These are phyloP conservation scores for Globisporangium camurandrum DNA, from an alignment of 352 stramenopile genomes.

Conservation along the genomic window DNA sequence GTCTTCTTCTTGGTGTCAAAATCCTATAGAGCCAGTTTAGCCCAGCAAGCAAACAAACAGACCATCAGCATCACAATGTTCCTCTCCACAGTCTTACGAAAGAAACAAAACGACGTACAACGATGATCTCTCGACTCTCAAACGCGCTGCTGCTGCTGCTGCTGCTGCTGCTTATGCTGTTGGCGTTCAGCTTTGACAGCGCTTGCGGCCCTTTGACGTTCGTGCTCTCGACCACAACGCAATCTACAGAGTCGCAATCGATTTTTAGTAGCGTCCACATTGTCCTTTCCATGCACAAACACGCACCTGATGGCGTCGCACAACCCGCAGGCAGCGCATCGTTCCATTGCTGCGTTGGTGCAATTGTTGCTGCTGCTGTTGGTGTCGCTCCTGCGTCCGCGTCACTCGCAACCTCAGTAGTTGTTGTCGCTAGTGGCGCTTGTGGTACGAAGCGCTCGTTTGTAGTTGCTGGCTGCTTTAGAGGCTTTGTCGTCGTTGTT, in stretches of 20 bases:
- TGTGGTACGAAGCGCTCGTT: too few relatives aligned
- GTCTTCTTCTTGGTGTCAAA: neutral
- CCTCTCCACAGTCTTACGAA: too few relatives aligned
- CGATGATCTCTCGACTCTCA: conserved; percentile 9
- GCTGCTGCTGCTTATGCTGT: conserved; percentile 5
- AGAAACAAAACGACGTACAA: conserved; percentile 4
- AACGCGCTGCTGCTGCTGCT: conserved; percentile 6
- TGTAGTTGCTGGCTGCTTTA: neutral
- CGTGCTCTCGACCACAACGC: conserved; percentile 8
- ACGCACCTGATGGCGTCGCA: neutral
- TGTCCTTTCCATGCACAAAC: neutral
- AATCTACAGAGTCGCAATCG: neutral
- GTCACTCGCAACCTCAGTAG: too few relatives aligned
- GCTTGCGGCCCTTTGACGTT: conserved; percentile 8
- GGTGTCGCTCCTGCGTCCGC: too few relatives aligned
- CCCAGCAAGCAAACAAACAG: too few relatives aligned
- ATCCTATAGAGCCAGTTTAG: neutral
- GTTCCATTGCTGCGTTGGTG: neutral
- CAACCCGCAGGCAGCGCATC: conserved; percentile 1
- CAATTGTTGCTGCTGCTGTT: neutral
- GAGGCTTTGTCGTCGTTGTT: too few relatives aligned
- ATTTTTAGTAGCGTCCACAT: neutral
- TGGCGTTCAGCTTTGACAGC: conserved; percentile 4
- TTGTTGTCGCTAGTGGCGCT: too few relatives aligned
- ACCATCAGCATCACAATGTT: too few relatives aligned